These are phyloP conservation scores for Cicer cuneatum DNA, from an alignment of 306 rosid species.

Conservation along the genomic window DNA sequence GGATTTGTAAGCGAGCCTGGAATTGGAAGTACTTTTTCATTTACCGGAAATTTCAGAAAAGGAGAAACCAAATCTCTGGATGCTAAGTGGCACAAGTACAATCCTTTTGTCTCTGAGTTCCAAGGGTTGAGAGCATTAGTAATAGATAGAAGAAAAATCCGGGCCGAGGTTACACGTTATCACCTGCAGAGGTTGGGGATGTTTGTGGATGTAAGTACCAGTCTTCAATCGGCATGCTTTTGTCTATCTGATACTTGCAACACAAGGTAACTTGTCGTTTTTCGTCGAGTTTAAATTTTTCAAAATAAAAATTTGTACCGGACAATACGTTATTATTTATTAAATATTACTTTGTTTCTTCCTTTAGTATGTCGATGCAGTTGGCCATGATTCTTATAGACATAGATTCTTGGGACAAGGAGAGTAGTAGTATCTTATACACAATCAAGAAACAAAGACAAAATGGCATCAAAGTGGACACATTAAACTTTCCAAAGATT, in stretches of 20 bases:
- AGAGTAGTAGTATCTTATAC: conserved; percentile 43
- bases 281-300: conserved; percentile 6
- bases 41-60: conserved; percentile 73
- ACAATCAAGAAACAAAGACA: conserved; percentile 48
- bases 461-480: conserved; percentile 51
- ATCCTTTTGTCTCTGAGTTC: conserved; percentile 56
- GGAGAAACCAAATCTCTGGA: conserved; percentile 59
- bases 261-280: conserved; percentile 54
- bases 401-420: conserved; percentile 78
- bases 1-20: conserved; percentile 89
- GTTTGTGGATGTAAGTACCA: conserved; percentile 61
- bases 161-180: conserved; percentile 83
- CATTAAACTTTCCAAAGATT: conserved; percentile 58
- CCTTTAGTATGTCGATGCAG: conserved; percentile 50
- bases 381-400: conserved; percentile 78
- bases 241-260: conserved; percentile 57
- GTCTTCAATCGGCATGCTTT: conserved; percentile 62
- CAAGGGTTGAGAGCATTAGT: conserved; percentile 75
- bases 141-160: conserved; percentile 69
- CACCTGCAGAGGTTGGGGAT: conserved; percentile 84
- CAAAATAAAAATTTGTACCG: neutral
- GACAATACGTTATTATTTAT: conserved; percentile 31
- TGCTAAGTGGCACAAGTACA: conserved; percentile 58
- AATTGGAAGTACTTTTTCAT: conserved; percentile 87
- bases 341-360: conserved; percentile 36